phyloP scores from a whole-genome alignment of 306 rosid species.

The Purshia tridentata region DNA sequence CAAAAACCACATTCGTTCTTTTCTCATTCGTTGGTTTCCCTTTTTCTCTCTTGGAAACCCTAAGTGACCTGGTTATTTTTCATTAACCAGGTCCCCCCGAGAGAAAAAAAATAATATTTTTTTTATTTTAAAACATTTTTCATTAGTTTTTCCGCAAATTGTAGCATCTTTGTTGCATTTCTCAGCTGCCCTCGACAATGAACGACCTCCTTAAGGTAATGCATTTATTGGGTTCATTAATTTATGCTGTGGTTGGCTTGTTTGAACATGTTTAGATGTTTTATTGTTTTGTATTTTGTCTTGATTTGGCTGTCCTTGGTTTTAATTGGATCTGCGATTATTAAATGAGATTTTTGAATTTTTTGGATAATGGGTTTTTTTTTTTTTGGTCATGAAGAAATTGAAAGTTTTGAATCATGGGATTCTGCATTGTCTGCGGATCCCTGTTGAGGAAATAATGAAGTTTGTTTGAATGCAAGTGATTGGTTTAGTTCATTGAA shows the following conservation, averaged over 20 bases:
- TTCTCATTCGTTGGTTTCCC: background rate
- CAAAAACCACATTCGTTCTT: conserved; percentile 9
- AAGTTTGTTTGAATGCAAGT: background rate
- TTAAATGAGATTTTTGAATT: background rate
- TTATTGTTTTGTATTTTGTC: conserved; percentile 25
- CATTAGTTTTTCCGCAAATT: conserved; percentile 3
- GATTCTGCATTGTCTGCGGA: background rate
- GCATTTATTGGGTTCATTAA: background rate
- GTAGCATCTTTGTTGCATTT: conserved; percentile 14
- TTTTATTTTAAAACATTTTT: background rate
- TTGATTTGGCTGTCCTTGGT: conserved; percentile 31
- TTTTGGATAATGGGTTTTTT: conserved; percentile 3
- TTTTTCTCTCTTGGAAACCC: conserved; percentile 19
- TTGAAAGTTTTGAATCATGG: background rate
- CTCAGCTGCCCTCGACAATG: conserved; percentile 52
- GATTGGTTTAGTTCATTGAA: background rate
- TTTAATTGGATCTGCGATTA: conserved; percentile 11
- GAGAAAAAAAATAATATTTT: background rate
- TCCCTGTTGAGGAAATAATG: background rate
- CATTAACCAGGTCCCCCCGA: conserved; percentile 41
- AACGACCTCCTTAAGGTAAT: conserved; percentile 86
- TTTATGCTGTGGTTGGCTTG: conserved; percentile 17
- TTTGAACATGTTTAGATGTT: conserved; percentile 24
- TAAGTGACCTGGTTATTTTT: conserved; percentile 46
- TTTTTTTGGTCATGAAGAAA: background rate